phyloP scores from a whole-genome alignment of 495 filamentous ascomycete genomes.

The Barbatosphaeria neglecta region DNA sequence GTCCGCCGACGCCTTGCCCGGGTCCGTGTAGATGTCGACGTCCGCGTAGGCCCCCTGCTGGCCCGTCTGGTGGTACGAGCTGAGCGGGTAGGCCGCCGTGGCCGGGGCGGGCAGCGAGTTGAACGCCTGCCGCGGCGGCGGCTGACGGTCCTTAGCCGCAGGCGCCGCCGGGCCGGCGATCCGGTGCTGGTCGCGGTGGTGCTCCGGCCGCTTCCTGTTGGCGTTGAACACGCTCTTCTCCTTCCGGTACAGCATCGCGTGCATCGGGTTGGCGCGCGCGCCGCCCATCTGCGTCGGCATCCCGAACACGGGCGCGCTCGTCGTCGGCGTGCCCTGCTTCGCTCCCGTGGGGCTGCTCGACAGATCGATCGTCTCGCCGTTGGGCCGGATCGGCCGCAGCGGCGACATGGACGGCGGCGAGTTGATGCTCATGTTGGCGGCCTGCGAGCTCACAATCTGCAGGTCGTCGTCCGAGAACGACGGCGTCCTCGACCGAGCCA shows the following conservation, averaged over 20 bases:
- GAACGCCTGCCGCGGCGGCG: slow-evolving; percentile 23
- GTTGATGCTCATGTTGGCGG: slow-evolving; percentile 17
- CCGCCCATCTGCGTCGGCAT: slow-evolving; percentile 10
- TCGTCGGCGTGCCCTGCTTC: slow-evolving; percentile 10
- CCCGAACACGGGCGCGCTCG: slow-evolving; percentile 17
- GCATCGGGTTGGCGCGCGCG: background rate
- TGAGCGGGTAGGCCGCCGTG: background rate
- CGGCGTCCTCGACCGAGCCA: background rate
- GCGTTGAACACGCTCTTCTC: slow-evolving; percentile 30
- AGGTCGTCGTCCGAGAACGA: slow-evolving; percentile 27
- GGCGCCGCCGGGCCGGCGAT: slow-evolving; percentile 25
- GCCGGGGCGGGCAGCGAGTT: slow-evolving; percentile 17
- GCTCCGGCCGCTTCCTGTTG: slow-evolving; percentile 32
- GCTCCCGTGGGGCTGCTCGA: slow-evolving; percentile 11
- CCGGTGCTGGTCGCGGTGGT: slow-evolving; percentile 32
- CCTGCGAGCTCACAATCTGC: slow-evolving; percentile 20
- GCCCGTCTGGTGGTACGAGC: background rate
- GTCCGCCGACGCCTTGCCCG: slow-evolving; percentile 65
- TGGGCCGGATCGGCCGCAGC: background rate
- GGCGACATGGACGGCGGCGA: slow-evolving; percentile 4
- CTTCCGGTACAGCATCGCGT: slow-evolving; percentile 8
- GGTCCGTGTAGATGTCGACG: slow-evolving; percentile 57
- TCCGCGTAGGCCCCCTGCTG: slow-evolving; percentile 4
- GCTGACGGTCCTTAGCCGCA: slow-evolving; percentile 20
- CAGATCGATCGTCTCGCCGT: slow-evolving; percentile 10